phyloP scores from a whole-genome alignment of 2,329 filamentous ascomycete genomes.

The Zymoseptoria tritici region DNA sequence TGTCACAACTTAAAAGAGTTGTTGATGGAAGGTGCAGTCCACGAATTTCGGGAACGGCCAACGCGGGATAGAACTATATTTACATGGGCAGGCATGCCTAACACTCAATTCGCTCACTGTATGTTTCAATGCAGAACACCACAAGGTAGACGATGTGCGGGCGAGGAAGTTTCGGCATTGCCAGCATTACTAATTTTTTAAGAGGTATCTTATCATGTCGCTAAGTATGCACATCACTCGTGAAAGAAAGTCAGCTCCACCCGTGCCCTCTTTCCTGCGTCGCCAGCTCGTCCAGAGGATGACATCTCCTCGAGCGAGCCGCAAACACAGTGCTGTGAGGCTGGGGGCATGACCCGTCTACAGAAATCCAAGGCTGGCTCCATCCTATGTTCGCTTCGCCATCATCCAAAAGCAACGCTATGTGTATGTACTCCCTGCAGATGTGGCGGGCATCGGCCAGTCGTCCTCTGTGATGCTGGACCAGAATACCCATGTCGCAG shows the following conservation, averaged over 20 bases:
- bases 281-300: neutral
- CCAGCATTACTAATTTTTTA: neutral
- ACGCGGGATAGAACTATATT: too few relatives aligned
- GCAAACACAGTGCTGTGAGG: neutral
- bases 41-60: neutral
- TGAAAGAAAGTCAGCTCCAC: neutral
- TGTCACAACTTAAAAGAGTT: neutral
- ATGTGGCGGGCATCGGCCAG: constrained; percentile 60
- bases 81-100: too few relatives aligned
- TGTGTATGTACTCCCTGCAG: constrained; percentile 34
- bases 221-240: neutral
- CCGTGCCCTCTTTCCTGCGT: neutral
- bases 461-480: constrained; percentile 98
- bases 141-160: too few relatives aligned
- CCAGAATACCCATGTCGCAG: constrained; percentile 91
- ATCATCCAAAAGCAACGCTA: constrained; percentile 5
- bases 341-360: neutral
- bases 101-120: too few relatives aligned
- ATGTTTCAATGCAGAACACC: too few relatives aligned
- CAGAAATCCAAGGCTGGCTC: neutral
- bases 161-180: neutral
- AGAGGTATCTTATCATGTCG: neutral
- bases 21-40: neutral
- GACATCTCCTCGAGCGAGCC: neutral
- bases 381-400: neutral